Percentiles rank a stretch among this genome's conserved stretches.
Conservation (phyloP, 2,329 filamentous ascomycete species). For the Ophiostoma fasciatum region DNA sequence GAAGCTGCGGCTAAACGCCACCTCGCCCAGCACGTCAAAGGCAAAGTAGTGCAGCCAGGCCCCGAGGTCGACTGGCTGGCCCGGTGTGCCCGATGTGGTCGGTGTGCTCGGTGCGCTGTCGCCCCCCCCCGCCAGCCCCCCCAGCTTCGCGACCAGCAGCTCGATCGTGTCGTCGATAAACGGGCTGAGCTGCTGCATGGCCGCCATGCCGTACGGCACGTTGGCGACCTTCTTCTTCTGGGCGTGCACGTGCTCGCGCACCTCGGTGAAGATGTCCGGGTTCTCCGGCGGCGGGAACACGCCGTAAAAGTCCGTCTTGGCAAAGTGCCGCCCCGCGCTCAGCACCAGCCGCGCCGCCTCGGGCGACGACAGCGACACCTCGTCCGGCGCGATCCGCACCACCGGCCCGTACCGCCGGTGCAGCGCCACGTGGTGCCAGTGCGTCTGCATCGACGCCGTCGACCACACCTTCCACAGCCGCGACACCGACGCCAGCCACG, state of each 20-base stretch:
- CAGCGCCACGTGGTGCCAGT: conserved; percentile 27
- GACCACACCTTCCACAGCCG: conserved; percentile 29
- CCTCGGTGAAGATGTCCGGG: conserved; percentile 43
- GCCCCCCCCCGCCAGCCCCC: conserved; percentile 19
- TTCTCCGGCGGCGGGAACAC: conserved; percentile 42
- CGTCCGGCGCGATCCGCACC: conserved; percentile 33
- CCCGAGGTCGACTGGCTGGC: conserved; percentile 28
- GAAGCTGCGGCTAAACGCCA: conserved; percentile 35
- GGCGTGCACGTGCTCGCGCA: conserved; percentile 36
- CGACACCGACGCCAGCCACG: conserved; percentile 19
- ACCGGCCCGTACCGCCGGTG: conserved; percentile 31
- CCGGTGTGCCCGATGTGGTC: conserved; percentile 9
- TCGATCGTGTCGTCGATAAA: conserved; percentile 38
- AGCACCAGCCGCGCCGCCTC: conserved; percentile 29
- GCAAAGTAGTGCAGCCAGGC: conserved; percentile 30
- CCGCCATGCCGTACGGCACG: conserved; percentile 36
- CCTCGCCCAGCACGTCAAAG: conserved; percentile 36
- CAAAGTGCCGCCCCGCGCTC: conserved; percentile 34
- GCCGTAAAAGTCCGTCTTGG: conserved; percentile 36
- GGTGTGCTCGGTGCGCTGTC: no score
- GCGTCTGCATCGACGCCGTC: conserved; percentile 23
- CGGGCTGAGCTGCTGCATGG: conserved; percentile 34
- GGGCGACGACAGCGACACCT: conserved; percentile 31
- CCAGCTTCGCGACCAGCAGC: conserved; percentile 27
- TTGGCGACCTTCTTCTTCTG: conserved; percentile 38